A percentile compares a stretch with the other conserved stretches of the same genome.
Evolutionary conservation across 257 asterid genomes (phyloP).

Genomic region (Solanum megistacrolobum): DNA sequence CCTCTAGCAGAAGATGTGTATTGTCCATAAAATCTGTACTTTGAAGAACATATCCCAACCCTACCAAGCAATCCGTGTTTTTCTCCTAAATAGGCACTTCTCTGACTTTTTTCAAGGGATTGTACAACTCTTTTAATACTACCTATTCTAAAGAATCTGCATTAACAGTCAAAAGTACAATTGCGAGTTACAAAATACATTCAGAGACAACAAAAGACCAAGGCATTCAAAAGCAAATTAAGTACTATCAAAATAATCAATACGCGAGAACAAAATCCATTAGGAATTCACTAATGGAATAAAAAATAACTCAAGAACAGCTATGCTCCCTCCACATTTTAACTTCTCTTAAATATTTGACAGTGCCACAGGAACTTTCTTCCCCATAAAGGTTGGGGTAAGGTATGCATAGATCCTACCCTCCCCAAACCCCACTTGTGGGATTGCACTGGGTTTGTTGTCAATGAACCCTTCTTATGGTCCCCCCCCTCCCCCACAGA

Average conservation of each 20-base stretch:
- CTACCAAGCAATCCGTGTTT: constrained; percentile 24
- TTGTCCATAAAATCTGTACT: constrained; percentile 29
- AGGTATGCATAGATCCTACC: background rate
- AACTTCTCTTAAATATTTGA: background rate
- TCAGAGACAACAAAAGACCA: background rate
- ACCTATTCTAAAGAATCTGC: constrained; percentile 47
- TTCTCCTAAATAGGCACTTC: constrained; percentile 6
- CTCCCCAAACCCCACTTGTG: background rate
- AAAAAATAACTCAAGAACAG: background rate
- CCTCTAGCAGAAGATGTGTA: constrained; percentile 21
- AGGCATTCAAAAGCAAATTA: background rate
- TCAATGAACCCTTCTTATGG: background rate
- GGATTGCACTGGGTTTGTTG: background rate
- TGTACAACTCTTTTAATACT: constrained; percentile 27
- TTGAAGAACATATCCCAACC: constrained; percentile 22
- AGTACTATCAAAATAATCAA: background rate
- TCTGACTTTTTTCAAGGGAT: constrained; percentile 10
- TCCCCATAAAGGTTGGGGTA: background rate
- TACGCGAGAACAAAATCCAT: background rate
- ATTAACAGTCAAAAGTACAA: background rate
- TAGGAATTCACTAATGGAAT: background rate
- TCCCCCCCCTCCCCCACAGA: no score
- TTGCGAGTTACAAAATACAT: background rate
- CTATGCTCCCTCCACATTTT: background rate
- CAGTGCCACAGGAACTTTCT: background rate